Percentiles rank a stretch among this genome's conserved stretches.
These are phyloP conservation scores for Seiridium unicorne DNA, from an alignment of 2,329 filamentous ascomycete species.

Conservation along the genomic window DNA sequence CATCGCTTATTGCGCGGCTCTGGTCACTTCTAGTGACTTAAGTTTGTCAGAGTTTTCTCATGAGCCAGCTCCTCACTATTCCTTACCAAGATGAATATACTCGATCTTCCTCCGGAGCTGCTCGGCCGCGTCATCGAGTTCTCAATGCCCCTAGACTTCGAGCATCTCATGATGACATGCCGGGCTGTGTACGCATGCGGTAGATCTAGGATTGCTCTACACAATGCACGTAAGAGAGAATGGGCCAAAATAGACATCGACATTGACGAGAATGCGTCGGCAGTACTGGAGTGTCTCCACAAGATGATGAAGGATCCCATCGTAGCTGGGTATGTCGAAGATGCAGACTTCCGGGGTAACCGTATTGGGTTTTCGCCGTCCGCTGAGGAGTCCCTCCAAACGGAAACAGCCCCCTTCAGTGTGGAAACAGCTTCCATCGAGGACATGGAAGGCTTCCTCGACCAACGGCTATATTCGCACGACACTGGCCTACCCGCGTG, in stretches of 20 bases:
- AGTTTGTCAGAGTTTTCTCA: no score
- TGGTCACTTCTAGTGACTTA: no score
- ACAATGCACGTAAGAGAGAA: constrained; percentile 5
- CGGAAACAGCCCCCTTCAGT: no score
- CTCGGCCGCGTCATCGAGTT: constrained; percentile 11
- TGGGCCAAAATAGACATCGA: background rate
- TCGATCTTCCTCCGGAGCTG: constrained; percentile 12
- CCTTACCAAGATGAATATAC: constrained; percentile 8
- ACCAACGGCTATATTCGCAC: no score
- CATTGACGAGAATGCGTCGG: background rate
- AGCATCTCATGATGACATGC: constrained; percentile 14
- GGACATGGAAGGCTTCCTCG: no score
- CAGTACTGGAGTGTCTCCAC: background rate
- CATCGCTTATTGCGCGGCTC: no score
- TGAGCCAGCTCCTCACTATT: no score
- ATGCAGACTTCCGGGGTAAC: constrained; percentile 2
- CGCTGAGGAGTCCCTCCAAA: background rate
- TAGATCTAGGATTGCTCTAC: background rate
- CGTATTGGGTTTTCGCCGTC: background rate
- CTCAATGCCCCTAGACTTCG: constrained; percentile 15
- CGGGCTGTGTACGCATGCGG: constrained; percentile 13
- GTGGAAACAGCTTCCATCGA: no score
- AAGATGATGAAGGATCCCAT: constrained; percentile 7
- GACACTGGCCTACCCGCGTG: no score
- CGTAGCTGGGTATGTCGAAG: constrained; percentile 9